Evolutionary conservation across 2,329 filamentous ascomycete species (phyloP).

Genomic region (Neofusicoccum laricinum): DNA sequence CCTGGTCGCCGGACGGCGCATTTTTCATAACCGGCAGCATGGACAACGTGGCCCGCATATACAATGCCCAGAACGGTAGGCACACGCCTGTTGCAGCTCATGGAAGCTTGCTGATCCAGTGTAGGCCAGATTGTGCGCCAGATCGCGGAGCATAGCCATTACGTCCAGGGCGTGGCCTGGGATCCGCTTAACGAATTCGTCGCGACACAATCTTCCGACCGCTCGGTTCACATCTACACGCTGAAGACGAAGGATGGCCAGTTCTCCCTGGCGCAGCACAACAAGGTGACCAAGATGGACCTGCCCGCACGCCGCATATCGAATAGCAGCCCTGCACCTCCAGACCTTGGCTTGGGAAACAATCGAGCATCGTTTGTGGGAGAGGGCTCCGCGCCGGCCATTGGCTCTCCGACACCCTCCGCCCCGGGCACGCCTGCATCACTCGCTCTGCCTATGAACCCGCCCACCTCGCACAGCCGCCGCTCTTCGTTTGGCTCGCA

Average conservation of each 20-base stretch:
- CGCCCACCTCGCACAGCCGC: conserved; percentile 86
- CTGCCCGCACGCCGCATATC: conserved; percentile 87
- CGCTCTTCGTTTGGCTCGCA: conserved; percentile 82
- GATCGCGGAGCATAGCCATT: conserved; percentile 96
- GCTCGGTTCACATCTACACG: conserved; percentile 96
- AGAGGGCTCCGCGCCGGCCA: conserved; percentile 53
- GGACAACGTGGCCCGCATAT: conserved; percentile 97
- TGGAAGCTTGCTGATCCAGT: conserved; percentile 96
- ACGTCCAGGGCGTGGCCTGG: conserved; percentile 97
- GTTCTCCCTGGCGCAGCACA: conserved; percentile 75
- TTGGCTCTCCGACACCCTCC: conserved; percentile 83
- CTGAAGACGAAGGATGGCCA: conserved; percentile 95
- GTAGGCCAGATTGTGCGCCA: conserved; percentile 67
- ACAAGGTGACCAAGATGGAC: conserved; percentile 87
- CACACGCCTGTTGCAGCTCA: conserved; percentile 37
- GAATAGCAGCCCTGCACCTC: conserved; percentile 86
- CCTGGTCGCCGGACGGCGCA: conserved; percentile 95
- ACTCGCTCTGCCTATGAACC: conserved; percentile 90
- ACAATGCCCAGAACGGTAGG: conserved; percentile 86
- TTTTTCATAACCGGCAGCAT: conserved; percentile 99
- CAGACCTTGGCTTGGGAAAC: conserved; percentile 60
- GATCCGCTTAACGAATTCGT: conserved; percentile 98
- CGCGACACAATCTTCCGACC: conserved; percentile 95
- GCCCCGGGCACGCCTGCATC: conserved; percentile 92
- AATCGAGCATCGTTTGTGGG: conserved; percentile 64